Conservation (phyloP, 2,329 filamentous ascomycete genomes). For the Fusarium tjaetaba region DNA sequence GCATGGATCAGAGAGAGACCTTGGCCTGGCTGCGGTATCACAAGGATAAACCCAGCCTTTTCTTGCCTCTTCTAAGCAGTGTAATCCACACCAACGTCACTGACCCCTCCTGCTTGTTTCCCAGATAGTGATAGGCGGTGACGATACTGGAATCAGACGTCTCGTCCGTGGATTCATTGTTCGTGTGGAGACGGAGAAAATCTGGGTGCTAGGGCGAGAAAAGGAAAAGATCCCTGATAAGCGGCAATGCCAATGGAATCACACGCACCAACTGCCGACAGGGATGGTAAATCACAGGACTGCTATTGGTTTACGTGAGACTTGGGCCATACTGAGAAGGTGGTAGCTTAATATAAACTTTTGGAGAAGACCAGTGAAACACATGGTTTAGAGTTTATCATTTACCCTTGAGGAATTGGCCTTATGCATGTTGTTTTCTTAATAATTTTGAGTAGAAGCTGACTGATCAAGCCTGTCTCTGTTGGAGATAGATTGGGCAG, state of each 20-base stretch:
- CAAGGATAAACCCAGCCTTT: conserved; percentile 3
- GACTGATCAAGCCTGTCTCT: background rate
- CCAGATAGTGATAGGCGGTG: conserved; percentile 32
- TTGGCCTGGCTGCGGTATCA: background rate
- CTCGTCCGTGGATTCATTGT: background rate
- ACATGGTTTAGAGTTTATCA: background rate
- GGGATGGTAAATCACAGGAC: conserved; percentile 16
- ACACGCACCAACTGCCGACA: conserved; percentile 33
- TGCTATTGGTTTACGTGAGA: conserved; percentile 24
- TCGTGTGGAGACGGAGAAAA: conserved; percentile 27
- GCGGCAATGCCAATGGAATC: conserved; percentile 12
- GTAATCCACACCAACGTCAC: conserved; percentile 1
- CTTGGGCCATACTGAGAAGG: conserved; percentile 18
- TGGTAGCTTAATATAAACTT: conserved; percentile 22
- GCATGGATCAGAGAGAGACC: background rate
- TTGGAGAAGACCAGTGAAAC: background rate
- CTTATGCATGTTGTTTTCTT: background rate
- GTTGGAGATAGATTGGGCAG: conserved; percentile 1
- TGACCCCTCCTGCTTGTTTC: background rate
- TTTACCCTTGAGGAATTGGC: background rate
- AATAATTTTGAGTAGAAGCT: background rate
- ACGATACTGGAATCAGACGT: conserved; percentile 24
- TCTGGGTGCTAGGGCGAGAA: background rate
- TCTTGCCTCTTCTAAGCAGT: conserved; percentile 3
- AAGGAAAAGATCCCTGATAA: conserved; percentile 19